Evolutionary conservation across 352 stramenopile species (phyloP).

Genomic region (Ophiocytium majus): DNA sequence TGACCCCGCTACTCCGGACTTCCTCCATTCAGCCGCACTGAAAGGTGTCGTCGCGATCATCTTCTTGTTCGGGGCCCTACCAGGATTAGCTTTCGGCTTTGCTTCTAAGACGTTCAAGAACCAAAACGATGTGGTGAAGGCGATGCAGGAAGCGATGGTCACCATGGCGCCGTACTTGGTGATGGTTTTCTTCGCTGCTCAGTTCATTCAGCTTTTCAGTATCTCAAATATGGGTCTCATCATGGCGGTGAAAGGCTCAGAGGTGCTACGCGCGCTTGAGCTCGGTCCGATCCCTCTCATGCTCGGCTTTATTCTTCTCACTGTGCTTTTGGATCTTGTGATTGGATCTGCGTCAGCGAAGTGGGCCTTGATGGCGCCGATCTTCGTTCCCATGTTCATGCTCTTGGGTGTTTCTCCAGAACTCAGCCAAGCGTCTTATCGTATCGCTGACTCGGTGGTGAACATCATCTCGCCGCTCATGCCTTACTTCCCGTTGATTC

Average conservation of each 20-base stretch:
- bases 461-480: slow-evolving; percentile 1
- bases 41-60: too few species aligned
- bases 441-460: not conserved
- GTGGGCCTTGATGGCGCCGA: not conserved
- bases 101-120: too few species aligned
- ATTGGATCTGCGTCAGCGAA: not conserved
- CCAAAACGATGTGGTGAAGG: too few species aligned
- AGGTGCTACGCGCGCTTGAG: not conserved
- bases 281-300: not conserved
- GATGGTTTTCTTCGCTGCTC: not conserved
- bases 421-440: not conserved
- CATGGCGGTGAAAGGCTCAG: not conserved
- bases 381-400: slow-evolving; percentile 17
- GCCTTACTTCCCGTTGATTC: not conserved
- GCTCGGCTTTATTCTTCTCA: slow-evolving; percentile 1
- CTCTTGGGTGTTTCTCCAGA: not conserved
- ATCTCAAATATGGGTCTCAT: not conserved
- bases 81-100: too few species aligned
- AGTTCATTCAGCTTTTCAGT: not conserved
- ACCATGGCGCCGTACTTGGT: not conserved
- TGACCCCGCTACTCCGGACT: too few species aligned
- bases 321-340: not conserved
- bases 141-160: not conserved
- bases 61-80: too few species aligned
- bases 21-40: too few species aligned